Evolutionary conservation across 805 yeast species (phyloP).

Genomic region (Saccharomycopsis microspora): DNA sequence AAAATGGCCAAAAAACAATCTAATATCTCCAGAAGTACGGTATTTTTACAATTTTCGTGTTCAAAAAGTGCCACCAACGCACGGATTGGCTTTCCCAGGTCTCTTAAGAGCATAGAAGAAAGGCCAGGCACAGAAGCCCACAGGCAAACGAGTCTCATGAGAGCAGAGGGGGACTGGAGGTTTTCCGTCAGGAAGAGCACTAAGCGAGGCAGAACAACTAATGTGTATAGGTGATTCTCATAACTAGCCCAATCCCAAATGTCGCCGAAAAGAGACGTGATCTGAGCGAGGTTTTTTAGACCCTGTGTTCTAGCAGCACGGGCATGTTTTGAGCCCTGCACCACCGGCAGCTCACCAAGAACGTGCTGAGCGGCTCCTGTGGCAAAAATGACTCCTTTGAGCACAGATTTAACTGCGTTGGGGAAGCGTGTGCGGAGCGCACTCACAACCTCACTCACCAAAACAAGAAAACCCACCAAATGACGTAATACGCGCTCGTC

Average conservation of each 20-base stretch:
- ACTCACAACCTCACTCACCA: conserved; percentile 42
- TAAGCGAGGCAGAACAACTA: conserved; percentile 55
- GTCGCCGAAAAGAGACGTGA: conserved; percentile 30
- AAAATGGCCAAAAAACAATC: too few species aligned
- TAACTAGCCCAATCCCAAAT: conserved; percentile 20
- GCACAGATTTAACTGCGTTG: conserved; percentile 34
- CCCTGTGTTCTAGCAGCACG: conserved; percentile 56
- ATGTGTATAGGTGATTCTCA: conserved; percentile 36
- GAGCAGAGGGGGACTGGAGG: conserved; percentile 70
- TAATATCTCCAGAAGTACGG: conserved; percentile 35
- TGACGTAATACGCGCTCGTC: conserved; percentile 31
- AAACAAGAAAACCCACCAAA: conserved; percentile 53
- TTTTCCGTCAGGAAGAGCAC: conserved; percentile 62
- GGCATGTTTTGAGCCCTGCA: conserved; percentile 32
- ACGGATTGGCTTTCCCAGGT: conserved; percentile 40
- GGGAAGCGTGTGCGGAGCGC: conserved; percentile 49
- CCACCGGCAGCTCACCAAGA: conserved; percentile 20
- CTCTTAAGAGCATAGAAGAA: conserved; percentile 40
- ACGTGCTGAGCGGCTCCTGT: conserved; percentile 41
- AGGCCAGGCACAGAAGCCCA: conserved; percentile 42
- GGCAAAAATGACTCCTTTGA: conserved; percentile 47
- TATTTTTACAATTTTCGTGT: conserved; percentile 49
- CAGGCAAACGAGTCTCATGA: conserved; percentile 51
- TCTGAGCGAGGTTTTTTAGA: conserved; percentile 45
- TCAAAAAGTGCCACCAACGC: conserved; percentile 47